Percentiles rank a stretch among this genome's conserved stretches.
phyloP scores from a whole-genome alignment of 2,329 filamentous ascomycete genomes.

The Aspergillus novoparasiticus region DNA sequence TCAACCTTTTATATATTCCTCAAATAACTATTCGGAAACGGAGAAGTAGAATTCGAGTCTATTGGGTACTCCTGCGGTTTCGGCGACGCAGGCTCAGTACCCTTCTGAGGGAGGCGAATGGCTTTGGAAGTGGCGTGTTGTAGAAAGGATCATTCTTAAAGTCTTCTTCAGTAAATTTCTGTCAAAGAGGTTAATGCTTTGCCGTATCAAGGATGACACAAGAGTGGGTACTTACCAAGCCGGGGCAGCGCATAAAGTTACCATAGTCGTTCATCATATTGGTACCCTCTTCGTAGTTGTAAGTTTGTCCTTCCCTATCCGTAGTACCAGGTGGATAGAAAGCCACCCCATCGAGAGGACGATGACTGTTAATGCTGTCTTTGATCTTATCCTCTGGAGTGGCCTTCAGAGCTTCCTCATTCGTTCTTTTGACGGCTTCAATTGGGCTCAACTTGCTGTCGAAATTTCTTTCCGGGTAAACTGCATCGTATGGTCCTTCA shows the following conservation, averaged over 20 bases:
- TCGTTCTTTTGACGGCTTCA: slow-evolving; percentile 72
- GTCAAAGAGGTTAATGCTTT: slow-evolving; percentile 14
- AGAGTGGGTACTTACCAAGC: slow-evolving; percentile 60
- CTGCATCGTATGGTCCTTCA: slow-evolving; percentile 86
- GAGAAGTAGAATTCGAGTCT: not conserved
- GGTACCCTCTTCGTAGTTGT: slow-evolving; percentile 81
- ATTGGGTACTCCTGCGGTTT: slow-evolving; percentile 20
- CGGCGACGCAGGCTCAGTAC: slow-evolving; percentile 30
- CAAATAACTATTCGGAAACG: not conserved
- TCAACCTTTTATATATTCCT: not conserved
- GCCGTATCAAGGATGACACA: not conserved
- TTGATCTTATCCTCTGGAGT: slow-evolving; percentile 77
- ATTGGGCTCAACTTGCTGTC: slow-evolving; percentile 67
- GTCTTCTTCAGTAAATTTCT: slow-evolving; percentile 46
- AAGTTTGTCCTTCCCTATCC: slow-evolving; percentile 69
- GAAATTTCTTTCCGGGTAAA: slow-evolving; percentile 72
- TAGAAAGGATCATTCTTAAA: slow-evolving; percentile 45
- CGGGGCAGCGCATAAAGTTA: slow-evolving; percentile 75
- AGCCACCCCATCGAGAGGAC: slow-evolving; percentile 80
- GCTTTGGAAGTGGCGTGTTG: slow-evolving; percentile 31
- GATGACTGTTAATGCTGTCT: slow-evolving; percentile 72
- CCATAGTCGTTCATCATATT: slow-evolving; percentile 73
- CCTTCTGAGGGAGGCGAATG: slow-evolving; percentile 31
- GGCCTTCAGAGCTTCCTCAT: slow-evolving; percentile 75
- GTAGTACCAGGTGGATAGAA: slow-evolving; percentile 71